A percentile compares a stretch with the other conserved stretches of the same genome.
phyloP scores from a whole-genome alignment of 169 alveolate genomes.

The Theileria sp. region DNA sequence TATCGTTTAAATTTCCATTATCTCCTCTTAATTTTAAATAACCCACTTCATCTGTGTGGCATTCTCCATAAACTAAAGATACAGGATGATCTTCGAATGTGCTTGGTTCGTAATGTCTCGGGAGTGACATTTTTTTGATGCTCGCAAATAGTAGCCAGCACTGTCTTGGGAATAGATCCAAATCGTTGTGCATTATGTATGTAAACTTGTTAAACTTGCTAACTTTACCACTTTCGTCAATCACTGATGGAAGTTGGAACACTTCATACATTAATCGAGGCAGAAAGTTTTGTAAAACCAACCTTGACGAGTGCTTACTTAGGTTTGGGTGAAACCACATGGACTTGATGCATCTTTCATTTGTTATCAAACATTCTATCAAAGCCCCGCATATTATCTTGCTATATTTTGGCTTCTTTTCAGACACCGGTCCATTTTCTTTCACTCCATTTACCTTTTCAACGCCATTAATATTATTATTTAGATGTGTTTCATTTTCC shows the following conservation, averaged over 20 bases:
- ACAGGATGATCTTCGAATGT: conserved; percentile 69
- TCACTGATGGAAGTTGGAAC: conserved; percentile 65
- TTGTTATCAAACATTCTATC: conserved; percentile 71
- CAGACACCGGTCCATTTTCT: neutral
- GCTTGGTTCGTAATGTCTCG: conserved; percentile 78
- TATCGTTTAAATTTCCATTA: neutral
- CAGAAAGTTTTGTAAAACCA: conserved; percentile 71
- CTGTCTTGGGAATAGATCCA: conserved; percentile 80
- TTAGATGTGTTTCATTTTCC: neutral
- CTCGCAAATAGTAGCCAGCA: conserved; percentile 77
- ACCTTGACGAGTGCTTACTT: conserved; percentile 71
- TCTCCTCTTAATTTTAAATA: conserved; percentile 7
- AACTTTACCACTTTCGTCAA: conserved; percentile 35
- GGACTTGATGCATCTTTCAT: conserved; percentile 71
- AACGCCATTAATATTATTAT: neutral
- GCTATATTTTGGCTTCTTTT: conserved; percentile 12
- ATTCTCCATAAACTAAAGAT: conserved; percentile 63
- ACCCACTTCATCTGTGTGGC: conserved; percentile 67
- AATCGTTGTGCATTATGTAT: conserved; percentile 75
- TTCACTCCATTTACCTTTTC: conserved; percentile 3
- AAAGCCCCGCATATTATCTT: conserved; percentile 78
- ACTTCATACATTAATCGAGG: conserved; percentile 76
- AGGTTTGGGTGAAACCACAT: conserved; percentile 78
- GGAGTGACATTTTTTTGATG: conserved; percentile 75
- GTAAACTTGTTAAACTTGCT: conserved; percentile 63